Base-by-base conservation (phyloP, 768 basidiomycete species). In the Termitomyces sp. region DNA sequence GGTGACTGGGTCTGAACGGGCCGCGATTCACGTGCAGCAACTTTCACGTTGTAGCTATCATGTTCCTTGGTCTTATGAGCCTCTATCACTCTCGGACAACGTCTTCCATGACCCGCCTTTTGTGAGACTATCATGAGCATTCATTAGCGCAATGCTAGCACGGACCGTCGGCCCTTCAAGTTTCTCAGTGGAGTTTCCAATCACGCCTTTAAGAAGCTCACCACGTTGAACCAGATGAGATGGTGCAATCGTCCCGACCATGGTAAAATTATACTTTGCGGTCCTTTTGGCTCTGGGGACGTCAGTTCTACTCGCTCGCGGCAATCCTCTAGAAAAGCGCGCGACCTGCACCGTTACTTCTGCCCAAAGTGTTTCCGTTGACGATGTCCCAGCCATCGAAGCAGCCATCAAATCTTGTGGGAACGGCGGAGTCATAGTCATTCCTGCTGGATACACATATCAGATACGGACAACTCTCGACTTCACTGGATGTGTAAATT, bases 341-440 rank as follows among this genome's bases (percentile, higher is more conserved):
- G 67, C 69, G 5, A 65, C 66, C 0, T 72, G 71, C 31, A 69
- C 68, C 0, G 66, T 67, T 1, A 54, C 62, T 3, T 68, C 66
- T 12, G 67, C 66, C 1, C 62, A 60, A 3, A 56, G 63, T 44
- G 59, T 68, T 9, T 64, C 63, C 10, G 56, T 54, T 10, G 71
- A 72, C 44, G 71, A 72, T 48, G 68, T 71, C 12, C 69, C 67
- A 25, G 66, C 71, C 50, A 70, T 70, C 19, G 56, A 63, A 45
- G 65, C 64, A 8, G 69, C 69, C 29, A 63, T 72, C 47, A 60
- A 68, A 51, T 63, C 67, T 32, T 72, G 69, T 41, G 71, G 71
- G 1, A 68, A 68, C 32, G 68, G 68, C 10, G 69, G 71, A 7
- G 65, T 67, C 34, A 71, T 71, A 23, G 63, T 69, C 32, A 65